Evolutionary conservation across 345 rosid genomes (phyloP).

Genomic region (Citrus cavaleriei): DNA sequence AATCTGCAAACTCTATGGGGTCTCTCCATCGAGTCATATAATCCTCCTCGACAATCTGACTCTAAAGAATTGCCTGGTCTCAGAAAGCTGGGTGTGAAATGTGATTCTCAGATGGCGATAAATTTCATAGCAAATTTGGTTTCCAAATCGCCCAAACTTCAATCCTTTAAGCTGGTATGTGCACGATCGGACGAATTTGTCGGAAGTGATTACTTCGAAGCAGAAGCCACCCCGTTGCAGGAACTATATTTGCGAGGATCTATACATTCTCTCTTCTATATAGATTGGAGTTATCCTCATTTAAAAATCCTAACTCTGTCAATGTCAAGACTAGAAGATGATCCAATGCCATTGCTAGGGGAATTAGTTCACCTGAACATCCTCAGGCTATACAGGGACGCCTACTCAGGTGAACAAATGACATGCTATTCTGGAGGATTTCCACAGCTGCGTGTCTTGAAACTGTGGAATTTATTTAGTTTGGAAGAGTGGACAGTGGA

Average conservation of each 20-base stretch:
- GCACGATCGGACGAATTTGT: fast-evolving
- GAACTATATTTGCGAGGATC: conserved; percentile 23
- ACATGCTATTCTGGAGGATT: neutral
- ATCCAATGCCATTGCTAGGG: conserved; percentile 27
- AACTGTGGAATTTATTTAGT: conserved; percentile 28
- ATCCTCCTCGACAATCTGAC: no score
- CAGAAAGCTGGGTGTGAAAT: conserved; percentile 27
- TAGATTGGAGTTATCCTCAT: fast-evolving
- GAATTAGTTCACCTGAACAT: conserved; percentile 17
- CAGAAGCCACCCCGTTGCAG: neutral
- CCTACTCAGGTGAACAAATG: conserved; percentile 20
- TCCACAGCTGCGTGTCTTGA: conserved; percentile 27
- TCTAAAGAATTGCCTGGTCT: neutral
- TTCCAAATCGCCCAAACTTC: neutral
- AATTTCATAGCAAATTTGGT: conserved; percentile 5
- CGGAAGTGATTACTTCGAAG: no score
- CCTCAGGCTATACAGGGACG: conserved; percentile 26
- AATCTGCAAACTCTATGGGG: conserved; percentile 12
- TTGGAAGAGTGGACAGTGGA: conserved; percentile 11
- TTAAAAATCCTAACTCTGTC: conserved; percentile 31
- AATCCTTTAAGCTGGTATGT: conserved; percentile 12
- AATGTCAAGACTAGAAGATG: neutral
- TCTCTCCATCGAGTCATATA: no score
- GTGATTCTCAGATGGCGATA: neutral
- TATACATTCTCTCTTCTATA: fast-evolving